These are phyloP conservation scores for Wickerhamiella parazyma DNA, from an alignment of 805 yeast species.

Conservation along the genomic window DNA sequence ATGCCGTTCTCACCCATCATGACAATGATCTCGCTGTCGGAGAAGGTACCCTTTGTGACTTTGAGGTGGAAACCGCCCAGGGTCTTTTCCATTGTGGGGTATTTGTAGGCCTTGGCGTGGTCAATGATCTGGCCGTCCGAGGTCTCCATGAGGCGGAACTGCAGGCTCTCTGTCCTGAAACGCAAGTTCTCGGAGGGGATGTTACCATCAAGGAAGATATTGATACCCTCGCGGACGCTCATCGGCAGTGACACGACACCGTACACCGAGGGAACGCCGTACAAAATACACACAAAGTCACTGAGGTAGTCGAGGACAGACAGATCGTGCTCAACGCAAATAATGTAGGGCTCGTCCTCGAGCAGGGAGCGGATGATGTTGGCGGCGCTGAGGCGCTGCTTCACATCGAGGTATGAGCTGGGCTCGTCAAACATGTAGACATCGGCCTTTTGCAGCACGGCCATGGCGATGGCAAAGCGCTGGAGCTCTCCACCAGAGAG, in stretches of 20 bases:
- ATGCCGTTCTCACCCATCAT: slow-evolving; percentile 99
- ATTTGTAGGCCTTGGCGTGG: slow-evolving; percentile 61
- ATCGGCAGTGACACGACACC: slow-evolving; percentile 97
- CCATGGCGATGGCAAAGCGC: slow-evolving; percentile 95
- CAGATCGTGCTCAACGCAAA: slow-evolving; percentile 97
- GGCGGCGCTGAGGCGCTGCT: slow-evolving; percentile 97
- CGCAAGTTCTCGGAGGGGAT: slow-evolving; percentile 94
- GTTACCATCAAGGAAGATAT: slow-evolving; percentile 95
- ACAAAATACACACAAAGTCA: slow-evolving; percentile 89
- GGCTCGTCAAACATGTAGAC: slow-evolving; percentile 99
- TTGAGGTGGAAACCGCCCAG: slow-evolving; percentile 89
- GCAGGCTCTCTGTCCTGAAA: slow-evolving; percentile 90
- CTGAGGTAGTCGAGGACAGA: slow-evolving; percentile 94
- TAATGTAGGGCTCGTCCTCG: slow-evolving; percentile 62
- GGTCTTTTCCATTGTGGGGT: slow-evolving; percentile 77
- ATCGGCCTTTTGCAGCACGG: slow-evolving; percentile 86
- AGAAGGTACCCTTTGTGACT: slow-evolving; percentile 78
- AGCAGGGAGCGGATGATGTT: slow-evolving; percentile 79
- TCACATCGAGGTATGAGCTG: slow-evolving; percentile 93
- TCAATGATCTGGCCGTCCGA: slow-evolving; percentile 63
- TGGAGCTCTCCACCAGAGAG: slow-evolving; percentile 98
- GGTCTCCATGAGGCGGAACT: slow-evolving; percentile 85
- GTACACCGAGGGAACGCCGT: slow-evolving; percentile 96
- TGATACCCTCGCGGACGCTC: slow-evolving; percentile 97
- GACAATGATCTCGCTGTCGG: slow-evolving; percentile 91